A percentile compares a stretch with the other conserved stretches of the same genome.
These are phyloP conservation scores for Abrus precatorius DNA, from an alignment of 306 rosid genomes.

Conservation along the genomic window DNA sequence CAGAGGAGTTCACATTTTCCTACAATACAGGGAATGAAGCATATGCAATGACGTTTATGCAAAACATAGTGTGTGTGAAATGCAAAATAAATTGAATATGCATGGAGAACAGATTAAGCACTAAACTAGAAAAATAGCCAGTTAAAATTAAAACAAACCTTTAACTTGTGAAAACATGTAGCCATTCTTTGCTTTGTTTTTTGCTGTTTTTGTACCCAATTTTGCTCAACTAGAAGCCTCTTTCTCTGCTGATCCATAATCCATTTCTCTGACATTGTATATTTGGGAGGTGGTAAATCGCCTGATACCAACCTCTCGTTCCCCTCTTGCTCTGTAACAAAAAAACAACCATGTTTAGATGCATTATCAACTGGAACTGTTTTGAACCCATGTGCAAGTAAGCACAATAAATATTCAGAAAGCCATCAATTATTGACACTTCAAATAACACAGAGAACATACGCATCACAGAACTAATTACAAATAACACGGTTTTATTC, in stretches of 20 bases:
- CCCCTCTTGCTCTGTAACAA: slow-evolving; percentile 65
- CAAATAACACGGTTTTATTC: slow-evolving; percentile 9
- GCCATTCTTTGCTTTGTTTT: slow-evolving; percentile 79
- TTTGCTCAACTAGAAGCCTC: slow-evolving; percentile 72
- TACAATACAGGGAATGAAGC: slow-evolving; percentile 51
- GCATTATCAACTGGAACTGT: slow-evolving; percentile 45
- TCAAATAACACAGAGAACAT: slow-evolving; percentile 33
- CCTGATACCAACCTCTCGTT: slow-evolving; percentile 59
- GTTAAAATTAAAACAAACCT: slow-evolving; percentile 63
- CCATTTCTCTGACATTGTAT: slow-evolving; percentile 93
- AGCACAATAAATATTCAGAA: slow-evolving; percentile 47
- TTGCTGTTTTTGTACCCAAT: slow-evolving; percentile 77
- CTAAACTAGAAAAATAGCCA: slow-evolving; percentile 2
- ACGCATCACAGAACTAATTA: slow-evolving; percentile 25
- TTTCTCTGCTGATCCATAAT: slow-evolving; percentile 82
- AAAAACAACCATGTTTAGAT: slow-evolving; percentile 47
- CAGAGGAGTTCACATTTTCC: slow-evolving; percentile 95
- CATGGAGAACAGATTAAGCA: slow-evolving; percentile 31
- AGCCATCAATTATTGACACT: slow-evolving; percentile 48
- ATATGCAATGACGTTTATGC: slow-evolving; percentile 20
- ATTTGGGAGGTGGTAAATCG: slow-evolving; percentile 67
- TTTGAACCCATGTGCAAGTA: slow-evolving; percentile 44
- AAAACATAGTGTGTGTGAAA: slow-evolving; percentile 23
- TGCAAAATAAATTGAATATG: slow-evolving; percentile 24
- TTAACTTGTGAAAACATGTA: slow-evolving; percentile 75